These are phyloP conservation scores for Panicum virgatum DNA, from an alignment of 202 grass and related monocot species.

Conservation along the genomic window DNA sequence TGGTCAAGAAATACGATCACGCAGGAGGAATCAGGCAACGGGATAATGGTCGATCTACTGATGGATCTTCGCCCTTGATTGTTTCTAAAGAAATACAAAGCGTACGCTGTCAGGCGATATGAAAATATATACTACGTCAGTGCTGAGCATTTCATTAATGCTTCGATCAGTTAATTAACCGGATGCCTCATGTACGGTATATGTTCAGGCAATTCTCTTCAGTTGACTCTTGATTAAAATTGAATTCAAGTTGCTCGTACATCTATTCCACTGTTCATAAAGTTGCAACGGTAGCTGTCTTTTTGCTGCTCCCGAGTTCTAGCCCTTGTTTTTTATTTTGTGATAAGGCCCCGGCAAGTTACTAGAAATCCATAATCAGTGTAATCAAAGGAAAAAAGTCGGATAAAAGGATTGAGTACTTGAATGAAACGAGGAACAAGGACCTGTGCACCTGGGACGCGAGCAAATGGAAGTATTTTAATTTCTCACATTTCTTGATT, in stretches of 20 bases:
- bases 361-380: too few relatives aligned
- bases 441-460: slow-evolving; percentile 10
- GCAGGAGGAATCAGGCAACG: slow-evolving; percentile 2
- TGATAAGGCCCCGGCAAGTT: neutral
- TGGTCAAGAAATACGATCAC: slow-evolving; percentile 2
- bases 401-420: neutral
- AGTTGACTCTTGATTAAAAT: slow-evolving; percentile 45
- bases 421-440: slow-evolving; percentile 4
- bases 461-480: neutral
- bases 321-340: neutral
- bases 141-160: slow-evolving; percentile 36
- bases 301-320: neutral
- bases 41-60: slow-evolving; percentile 36
- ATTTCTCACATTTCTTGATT: neutral
- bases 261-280: slow-evolving; percentile 34
- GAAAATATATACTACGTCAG: neutral
- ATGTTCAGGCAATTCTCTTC: neutral
- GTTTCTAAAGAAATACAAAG: neutral
- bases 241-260: neutral
- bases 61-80: neutral
- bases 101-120: neutral
- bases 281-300: slow-evolving; percentile 7
- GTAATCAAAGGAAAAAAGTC: too few relatives aligned
- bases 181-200: slow-evolving; percentile 8
- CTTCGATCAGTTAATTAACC: neutral